phyloP scores from a whole-genome alignment of 768 basidiomycete genomes.

The Lanmaoa pseudosensibilis region DNA sequence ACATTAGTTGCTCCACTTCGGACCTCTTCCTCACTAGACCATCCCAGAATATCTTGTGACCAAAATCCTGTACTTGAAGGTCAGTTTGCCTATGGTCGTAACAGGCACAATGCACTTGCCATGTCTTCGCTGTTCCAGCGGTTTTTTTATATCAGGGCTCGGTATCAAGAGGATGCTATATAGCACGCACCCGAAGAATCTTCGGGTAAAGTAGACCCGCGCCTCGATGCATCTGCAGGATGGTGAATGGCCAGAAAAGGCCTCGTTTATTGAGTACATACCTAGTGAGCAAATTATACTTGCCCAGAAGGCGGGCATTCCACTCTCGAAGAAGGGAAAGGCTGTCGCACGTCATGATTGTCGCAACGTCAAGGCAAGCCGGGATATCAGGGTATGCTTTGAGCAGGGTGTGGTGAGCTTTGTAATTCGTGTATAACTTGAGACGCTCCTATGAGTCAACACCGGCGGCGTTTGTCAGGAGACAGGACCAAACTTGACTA shows the following conservation, averaged over 20 bases:
- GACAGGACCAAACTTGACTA: background rate
- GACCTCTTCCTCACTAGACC: constrained; percentile 32
- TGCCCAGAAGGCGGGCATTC: constrained; percentile 33
- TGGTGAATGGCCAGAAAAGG: background rate
- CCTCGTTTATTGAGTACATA: constrained; percentile 1
- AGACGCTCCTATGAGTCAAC: constrained; percentile 29
- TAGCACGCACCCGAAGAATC: constrained; percentile 40
- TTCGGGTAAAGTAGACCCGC: constrained; percentile 38
- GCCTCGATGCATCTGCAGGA: constrained; percentile 38
- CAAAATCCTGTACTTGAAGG: constrained; percentile 35
- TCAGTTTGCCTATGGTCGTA: background rate
- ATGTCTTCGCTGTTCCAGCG: constrained; percentile 21
- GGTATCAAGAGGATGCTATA: background rate
- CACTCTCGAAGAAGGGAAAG: constrained; percentile 34
- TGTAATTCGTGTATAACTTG: constrained; percentile 40
- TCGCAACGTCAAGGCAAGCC: constrained; percentile 25
- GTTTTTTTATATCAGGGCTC: background rate
- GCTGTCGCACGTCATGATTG: constrained; percentile 30
- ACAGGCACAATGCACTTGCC: constrained; percentile 4
- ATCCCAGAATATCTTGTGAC: constrained; percentile 40
- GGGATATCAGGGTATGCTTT: constrained; percentile 29
- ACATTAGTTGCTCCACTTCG: constrained; percentile 33
- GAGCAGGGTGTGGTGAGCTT: constrained; percentile 34
- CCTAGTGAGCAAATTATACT: constrained; percentile 37
- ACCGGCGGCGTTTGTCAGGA: background rate